Conservation (phyloP, 2,329 filamentous ascomycete species). For the Aspergillus sergii region DNA sequence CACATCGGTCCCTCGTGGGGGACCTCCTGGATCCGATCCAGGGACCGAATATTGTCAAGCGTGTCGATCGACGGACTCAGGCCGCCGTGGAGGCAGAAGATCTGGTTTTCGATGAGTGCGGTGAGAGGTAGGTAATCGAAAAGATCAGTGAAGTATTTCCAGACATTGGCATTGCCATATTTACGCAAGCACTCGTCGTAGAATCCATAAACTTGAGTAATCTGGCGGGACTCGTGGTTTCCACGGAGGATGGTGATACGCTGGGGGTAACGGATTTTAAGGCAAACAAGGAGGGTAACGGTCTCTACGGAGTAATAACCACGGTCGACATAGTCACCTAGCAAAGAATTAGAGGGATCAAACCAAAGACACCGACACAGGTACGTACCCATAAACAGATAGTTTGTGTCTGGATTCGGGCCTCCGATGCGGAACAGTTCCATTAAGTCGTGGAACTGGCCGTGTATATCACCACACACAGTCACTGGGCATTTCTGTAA, state of each 20-base stretch:
- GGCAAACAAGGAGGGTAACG: constrained; percentile 89
- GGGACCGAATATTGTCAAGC: constrained; percentile 88
- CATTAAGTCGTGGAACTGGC: constrained; percentile 98
- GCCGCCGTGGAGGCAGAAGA: constrained; percentile 97
- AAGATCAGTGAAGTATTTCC: constrained; percentile 98
- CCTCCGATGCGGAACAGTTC: constrained; percentile 99
- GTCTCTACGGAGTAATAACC: constrained; percentile 99
- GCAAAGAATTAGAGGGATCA: constrained; percentile 1
- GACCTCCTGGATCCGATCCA: constrained; percentile 97
- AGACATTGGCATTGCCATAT: constrained; percentile 98
- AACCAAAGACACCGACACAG: background rate
- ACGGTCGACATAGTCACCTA: constrained; percentile 97
- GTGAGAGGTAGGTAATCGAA: constrained; percentile 98
- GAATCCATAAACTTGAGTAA: constrained; percentile 98
- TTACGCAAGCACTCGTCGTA: constrained; percentile 99
- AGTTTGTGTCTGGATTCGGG: constrained; percentile 97
- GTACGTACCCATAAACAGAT: constrained; percentile 91
- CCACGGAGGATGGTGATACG: constrained; percentile 98
- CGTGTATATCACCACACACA: constrained; percentile 98
- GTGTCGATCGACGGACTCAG: constrained; percentile 95
- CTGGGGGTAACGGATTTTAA: constrained; percentile 97
- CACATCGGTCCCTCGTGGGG: constrained; percentile 98
- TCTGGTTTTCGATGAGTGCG: constrained; percentile 97
- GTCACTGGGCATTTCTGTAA: constrained; percentile 94
- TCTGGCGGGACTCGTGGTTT: constrained; percentile 98